Conservation (phyloP, 2,329 filamentous ascomycete species). For the Fusarium caatingaense region DNA sequence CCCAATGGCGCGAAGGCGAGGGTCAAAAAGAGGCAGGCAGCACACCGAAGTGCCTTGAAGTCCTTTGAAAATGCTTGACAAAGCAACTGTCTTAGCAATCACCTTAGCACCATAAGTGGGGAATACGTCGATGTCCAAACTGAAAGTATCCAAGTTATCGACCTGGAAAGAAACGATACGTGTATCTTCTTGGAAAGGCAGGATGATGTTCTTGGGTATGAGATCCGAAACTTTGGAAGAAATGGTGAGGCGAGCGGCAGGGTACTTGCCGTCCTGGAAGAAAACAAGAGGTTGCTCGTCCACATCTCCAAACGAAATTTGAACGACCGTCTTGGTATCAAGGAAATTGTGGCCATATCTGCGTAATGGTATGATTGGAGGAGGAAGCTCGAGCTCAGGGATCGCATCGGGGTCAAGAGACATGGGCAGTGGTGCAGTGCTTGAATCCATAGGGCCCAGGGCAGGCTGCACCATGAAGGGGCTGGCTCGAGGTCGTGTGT, state of each 20-base stretch:
- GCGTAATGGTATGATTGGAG: constrained; percentile 93
- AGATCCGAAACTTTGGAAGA: constrained; percentile 96
- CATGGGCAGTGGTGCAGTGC: constrained; percentile 68
- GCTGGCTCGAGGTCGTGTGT: constrained; percentile 57
- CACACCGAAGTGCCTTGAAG: constrained; percentile 80
- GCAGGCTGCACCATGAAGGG: constrained; percentile 58
- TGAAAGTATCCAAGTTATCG: constrained; percentile 91
- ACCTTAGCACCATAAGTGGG: constrained; percentile 97
- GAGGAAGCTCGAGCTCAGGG: constrained; percentile 89
- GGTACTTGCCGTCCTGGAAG: constrained; percentile 97
- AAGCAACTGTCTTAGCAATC: constrained; percentile 93
- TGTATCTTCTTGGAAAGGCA: constrained; percentile 96
- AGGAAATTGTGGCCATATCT: constrained; percentile 98
- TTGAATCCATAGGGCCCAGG: constrained; percentile 59
- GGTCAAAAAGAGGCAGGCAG: constrained; percentile 91
- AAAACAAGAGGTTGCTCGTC: constrained; percentile 86
- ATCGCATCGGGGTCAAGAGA: constrained; percentile 87
- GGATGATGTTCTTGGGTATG: constrained; percentile 93
- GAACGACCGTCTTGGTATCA: constrained; percentile 95
- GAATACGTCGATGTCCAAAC: constrained; percentile 97
- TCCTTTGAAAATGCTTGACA: constrained; percentile 86
- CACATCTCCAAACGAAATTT: constrained; percentile 86
- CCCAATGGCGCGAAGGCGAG: constrained; percentile 88
- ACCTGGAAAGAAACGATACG: constrained; percentile 95
- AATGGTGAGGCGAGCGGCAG: constrained; percentile 92